Evolutionary conservation across 306 rosid species (phyloP).

Genomic region (Herpetospermum pedunculosum): DNA sequence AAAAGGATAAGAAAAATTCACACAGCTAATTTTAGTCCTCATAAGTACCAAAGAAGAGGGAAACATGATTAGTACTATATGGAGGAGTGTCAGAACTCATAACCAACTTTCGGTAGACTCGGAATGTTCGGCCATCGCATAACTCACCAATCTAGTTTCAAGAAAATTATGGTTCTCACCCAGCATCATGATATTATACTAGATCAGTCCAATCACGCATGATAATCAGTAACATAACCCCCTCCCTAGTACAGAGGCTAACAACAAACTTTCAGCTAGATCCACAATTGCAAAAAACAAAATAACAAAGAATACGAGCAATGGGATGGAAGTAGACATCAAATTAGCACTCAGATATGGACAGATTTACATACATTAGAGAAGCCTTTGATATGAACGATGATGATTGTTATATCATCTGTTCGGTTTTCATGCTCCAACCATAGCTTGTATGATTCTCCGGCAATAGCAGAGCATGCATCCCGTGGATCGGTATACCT

Average conservation of each 20-base stretch:
- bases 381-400: constrained; percentile 79
- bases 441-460: constrained; percentile 91
- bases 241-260: not conserved
- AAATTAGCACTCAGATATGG: not conserved
- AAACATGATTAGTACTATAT: not conserved
- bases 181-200: not conserved
- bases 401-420: constrained; percentile 88
- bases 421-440: constrained; percentile 81
- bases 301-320: not conserved
- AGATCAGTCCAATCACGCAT: not conserved
- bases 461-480: constrained; percentile 96
- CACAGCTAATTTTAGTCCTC: not conserved
- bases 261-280: not conserved
- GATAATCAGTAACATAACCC: not conserved
- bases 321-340: not conserved
- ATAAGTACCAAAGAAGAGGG: not conserved
- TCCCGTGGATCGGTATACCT: constrained; percentile 88
- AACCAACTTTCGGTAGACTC: not conserved
- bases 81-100: not conserved
- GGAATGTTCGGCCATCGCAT: not conserved
- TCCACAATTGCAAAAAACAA: not conserved
- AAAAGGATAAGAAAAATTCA: not conserved
- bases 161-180: not conserved
- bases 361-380: constrained; percentile 47
- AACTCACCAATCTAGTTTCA: not conserved